phyloP scores from a whole-genome alignment of 2,329 filamentous ascomycete species.

The Aspergillus pseudonomiae region DNA sequence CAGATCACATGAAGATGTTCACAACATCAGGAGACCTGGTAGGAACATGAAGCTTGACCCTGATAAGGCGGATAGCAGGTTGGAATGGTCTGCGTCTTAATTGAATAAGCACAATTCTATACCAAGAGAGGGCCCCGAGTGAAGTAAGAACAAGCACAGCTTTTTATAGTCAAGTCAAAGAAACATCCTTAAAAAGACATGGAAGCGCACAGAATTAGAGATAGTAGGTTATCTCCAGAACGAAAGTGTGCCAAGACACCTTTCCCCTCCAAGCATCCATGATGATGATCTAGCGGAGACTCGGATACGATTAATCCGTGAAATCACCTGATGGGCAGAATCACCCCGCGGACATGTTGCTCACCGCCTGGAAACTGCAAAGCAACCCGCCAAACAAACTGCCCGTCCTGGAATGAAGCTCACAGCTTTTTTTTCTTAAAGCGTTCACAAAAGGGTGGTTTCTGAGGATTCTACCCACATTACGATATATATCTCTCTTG shows the following conservation, averaged over 20 bases:
- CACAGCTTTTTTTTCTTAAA: constrained; percentile 14
- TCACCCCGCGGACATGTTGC: constrained; percentile 22
- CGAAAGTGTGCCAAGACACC: constrained; percentile 26
- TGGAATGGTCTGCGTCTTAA: background rate
- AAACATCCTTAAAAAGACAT: background rate
- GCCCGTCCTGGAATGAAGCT: constrained; percentile 34
- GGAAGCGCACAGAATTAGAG: constrained; percentile 11
- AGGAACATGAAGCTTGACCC: constrained; percentile 15
- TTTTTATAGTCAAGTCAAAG: background rate
- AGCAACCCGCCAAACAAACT: constrained; percentile 38
- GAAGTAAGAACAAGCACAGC: background rate
- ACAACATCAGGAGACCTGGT: constrained; percentile 14
- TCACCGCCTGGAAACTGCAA: constrained; percentile 33
- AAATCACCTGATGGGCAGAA: constrained; percentile 31
- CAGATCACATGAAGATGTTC: constrained; percentile 13
- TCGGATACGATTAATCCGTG: constrained; percentile 24
- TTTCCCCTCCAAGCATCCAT: constrained; percentile 25
- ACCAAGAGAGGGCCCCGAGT: background rate
- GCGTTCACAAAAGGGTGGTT: constrained; percentile 10
- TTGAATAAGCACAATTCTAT: background rate
- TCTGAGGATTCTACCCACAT: background rate
- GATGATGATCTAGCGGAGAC: constrained; percentile 27
- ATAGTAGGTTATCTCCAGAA: constrained; percentile 17
- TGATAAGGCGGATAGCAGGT: constrained; percentile 9
- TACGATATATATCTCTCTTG: background rate